Evolutionary conservation across 352 stramenopile genomes (phyloP), one percentile per base, ranked within the genome.

Genomic region (Globisporangium nunn): DNA sequence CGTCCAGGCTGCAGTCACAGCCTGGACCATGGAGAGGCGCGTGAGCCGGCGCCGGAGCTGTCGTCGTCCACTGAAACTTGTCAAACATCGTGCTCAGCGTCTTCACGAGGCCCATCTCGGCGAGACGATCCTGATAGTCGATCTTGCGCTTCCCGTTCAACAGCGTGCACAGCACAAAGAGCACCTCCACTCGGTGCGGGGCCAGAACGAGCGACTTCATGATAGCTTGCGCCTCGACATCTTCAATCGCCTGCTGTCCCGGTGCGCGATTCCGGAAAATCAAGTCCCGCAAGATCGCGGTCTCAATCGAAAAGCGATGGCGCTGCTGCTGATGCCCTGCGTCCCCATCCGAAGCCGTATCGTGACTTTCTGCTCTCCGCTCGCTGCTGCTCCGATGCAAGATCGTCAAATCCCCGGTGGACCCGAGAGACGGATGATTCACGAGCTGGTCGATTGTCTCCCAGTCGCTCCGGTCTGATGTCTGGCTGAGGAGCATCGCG

Each of bases 101-200:
- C 46, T 84, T 78, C 43, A 97, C 86, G 14, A 98, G 70, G 3
- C 92, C 92, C 70, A 95, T 88, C 4, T 83, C 63, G 2, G 90
- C 88, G 0, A 98, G 71, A 41, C 73, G 68, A 41, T 96, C 80
- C 53, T 98, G 91, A 40, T 96, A 94, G 49, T 96, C 85, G 35
- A 96, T 78, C 74, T 98, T 98, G 39, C 94, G 78, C 56, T 96
- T 93, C 44, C 93, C 92, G 18, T 96, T 97, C n/a, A 98, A 69
- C 18, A 98, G 67, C 12, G 92, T 98, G 62, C 93, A 98, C 2
- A 98, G 71, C 17, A 98, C 92, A 66, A 98, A 98, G 17, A 98
- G 76, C 56, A 98, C 87, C 68, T 98, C 95, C 0, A 98, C 94
- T 48, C 97, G 91, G 61, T 97, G 97, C 23, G 88, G 88, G 3